These are phyloP conservation scores for Grosmannia huntii DNA, from an alignment of 2,329 filamentous ascomycete species.

Conservation along the genomic window DNA sequence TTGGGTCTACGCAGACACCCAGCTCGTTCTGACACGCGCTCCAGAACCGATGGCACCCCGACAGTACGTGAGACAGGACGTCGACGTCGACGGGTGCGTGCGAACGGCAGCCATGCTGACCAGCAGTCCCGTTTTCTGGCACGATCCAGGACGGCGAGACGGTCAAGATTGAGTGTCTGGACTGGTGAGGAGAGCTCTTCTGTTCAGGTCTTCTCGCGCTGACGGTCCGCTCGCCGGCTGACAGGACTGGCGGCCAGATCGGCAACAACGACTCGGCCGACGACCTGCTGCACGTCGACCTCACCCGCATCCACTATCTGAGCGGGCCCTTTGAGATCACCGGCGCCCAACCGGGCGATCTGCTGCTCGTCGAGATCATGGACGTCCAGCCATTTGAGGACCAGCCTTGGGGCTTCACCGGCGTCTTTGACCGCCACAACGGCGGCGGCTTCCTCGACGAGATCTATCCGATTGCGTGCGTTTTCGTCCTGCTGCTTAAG, in stretches of 20 bases:
- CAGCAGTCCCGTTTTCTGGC: slow-evolving; percentile 56
- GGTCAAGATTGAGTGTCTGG: slow-evolving; percentile 86
- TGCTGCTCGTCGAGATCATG: slow-evolving; percentile 79
- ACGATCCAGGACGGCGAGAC: slow-evolving; percentile 73
- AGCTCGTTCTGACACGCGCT: neutral
- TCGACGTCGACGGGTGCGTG: neutral
- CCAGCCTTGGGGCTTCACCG: slow-evolving; percentile 82
- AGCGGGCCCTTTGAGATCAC: slow-evolving; percentile 83
- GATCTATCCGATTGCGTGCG: slow-evolving; percentile 68
- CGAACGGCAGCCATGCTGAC: neutral
- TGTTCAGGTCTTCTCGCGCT: neutral
- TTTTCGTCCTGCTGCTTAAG: neutral
- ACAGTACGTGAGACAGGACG: slow-evolving; percentile 40
- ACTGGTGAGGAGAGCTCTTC: slow-evolving; percentile 40
- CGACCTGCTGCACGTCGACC: slow-evolving; percentile 71
- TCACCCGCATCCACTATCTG: slow-evolving; percentile 77
- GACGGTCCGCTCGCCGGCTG: neutral
- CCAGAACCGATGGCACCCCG: slow-evolving; percentile 87
- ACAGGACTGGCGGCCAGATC: slow-evolving; percentile 65
- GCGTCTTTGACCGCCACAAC: slow-evolving; percentile 66
- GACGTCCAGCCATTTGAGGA: slow-evolving; percentile 83
- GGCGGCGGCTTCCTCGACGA: slow-evolving; percentile 85
- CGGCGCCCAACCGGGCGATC: slow-evolving; percentile 70
- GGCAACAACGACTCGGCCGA: slow-evolving; percentile 83
- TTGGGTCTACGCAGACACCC: neutral